These are phyloP conservation scores for Sporothrix pallida DNA, from an alignment of 2,329 filamentous ascomycete species.

Conservation along the genomic window DNA sequence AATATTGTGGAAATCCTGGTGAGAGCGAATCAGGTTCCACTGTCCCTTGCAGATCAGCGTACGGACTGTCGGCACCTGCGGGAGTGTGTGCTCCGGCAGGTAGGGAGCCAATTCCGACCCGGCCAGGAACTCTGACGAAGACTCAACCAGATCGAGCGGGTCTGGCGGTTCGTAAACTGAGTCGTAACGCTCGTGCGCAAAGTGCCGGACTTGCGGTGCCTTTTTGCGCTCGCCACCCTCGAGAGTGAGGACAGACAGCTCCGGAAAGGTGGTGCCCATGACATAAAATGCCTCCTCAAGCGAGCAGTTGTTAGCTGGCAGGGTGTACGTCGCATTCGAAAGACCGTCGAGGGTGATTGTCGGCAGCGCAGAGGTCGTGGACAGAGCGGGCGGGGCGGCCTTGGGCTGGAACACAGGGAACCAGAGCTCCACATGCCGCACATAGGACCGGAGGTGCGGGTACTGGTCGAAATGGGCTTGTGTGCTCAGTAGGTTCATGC, in stretches of 20 bases:
- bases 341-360: conserved; percentile 62
- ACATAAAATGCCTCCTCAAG: conserved; percentile 73
- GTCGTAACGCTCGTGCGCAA: conserved; percentile 44
- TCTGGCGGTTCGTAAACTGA: neutral
- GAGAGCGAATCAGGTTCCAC: conserved; percentile 74
- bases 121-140: neutral
- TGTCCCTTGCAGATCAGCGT: conserved; percentile 76
- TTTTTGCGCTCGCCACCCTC: conserved; percentile 80
- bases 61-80: conserved; percentile 59
- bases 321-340: conserved; percentile 62
- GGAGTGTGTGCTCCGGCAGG: conserved; percentile 38
- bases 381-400: conserved; percentile 51
- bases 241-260: conserved; percentile 69
- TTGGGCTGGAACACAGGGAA: conserved; percentile 74
- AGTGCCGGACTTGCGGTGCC: conserved; percentile 69
- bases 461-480: conserved; percentile 64
- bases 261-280: conserved; percentile 62
- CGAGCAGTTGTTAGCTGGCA: conserved; percentile 70
- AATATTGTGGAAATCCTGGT: conserved; percentile 67
- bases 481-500: conserved; percentile 65
- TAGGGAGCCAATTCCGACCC: neutral
- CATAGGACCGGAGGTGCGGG: conserved; percentile 65
- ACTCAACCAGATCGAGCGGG: neutral
- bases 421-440: conserved; percentile 78
- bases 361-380: conserved; percentile 54